Conservation (phyloP, 2,329 filamentous ascomycete genomes). For the Fusarium duplospermum region DNA sequence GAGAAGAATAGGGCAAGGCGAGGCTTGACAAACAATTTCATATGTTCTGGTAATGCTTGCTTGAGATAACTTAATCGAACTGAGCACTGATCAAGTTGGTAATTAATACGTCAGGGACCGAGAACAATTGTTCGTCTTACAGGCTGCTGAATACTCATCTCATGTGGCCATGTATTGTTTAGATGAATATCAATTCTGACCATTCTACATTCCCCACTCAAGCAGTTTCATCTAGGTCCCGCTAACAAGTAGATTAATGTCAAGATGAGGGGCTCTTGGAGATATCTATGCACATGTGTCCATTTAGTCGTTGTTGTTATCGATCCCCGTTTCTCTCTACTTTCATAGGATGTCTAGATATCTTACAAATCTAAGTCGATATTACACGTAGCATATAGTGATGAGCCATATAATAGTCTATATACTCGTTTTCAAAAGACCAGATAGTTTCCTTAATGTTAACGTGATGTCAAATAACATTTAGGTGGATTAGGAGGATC, state of each 20-base stretch:
- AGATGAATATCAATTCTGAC: neutral
- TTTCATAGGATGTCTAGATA: neutral
- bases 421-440: neutral
- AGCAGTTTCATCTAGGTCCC: neutral
- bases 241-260: neutral
- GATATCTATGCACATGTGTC: neutral
- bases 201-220: neutral
- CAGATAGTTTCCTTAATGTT: neutral
- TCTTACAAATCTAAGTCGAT: neutral
- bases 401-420: neutral
- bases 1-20: neutral
- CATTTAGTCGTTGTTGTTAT: neutral
- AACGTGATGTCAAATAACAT: neutral
- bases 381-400: neutral
- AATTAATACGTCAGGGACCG: neutral
- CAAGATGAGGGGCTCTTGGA: neutral
- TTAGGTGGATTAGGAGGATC: neutral
- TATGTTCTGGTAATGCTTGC: neutral
- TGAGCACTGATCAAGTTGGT: neutral
- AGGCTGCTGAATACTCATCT: neutral
- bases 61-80: neutral
- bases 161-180: neutral
- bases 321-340: too few species aligned
- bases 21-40: neutral
- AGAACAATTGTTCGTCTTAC: neutral